These are phyloP conservation scores for Lachnellula subtilissima DNA, from an alignment of 2,329 filamentous ascomycete species.

Conservation along the genomic window DNA sequence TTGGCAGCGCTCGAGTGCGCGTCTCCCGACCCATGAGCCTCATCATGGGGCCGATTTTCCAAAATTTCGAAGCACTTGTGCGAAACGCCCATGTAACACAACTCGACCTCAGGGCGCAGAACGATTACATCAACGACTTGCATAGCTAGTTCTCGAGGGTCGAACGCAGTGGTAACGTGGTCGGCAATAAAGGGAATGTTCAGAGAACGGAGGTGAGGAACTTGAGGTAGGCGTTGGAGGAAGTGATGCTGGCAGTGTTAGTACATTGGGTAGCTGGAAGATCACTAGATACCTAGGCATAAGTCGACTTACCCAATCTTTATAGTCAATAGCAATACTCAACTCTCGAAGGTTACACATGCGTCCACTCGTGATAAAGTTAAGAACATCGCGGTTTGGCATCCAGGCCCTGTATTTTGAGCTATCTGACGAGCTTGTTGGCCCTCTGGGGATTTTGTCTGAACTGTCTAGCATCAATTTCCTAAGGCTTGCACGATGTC, in stretches of 20 bases:
- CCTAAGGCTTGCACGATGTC: slow-evolving; percentile 66
- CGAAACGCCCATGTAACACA: slow-evolving; percentile 74
- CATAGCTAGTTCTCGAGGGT: slow-evolving; percentile 66
- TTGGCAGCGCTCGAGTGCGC: slow-evolving; percentile 29
- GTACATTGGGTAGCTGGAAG: slow-evolving; percentile 4
- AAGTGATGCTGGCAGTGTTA: slow-evolving; percentile 61
- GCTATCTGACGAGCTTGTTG: slow-evolving; percentile 33
- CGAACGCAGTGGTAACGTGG: slow-evolving; percentile 49
- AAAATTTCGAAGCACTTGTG: slow-evolving; percentile 78
- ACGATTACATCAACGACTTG: slow-evolving; percentile 76
- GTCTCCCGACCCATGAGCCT: slow-evolving; percentile 26
- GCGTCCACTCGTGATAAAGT: slow-evolving; percentile 70
- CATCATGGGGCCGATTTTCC: slow-evolving; percentile 52
- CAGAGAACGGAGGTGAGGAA: slow-evolving; percentile 65
- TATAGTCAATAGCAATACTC: slow-evolving; percentile 66
- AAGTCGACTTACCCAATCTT: slow-evolving; percentile 63
- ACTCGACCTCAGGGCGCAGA: slow-evolving; percentile 67
- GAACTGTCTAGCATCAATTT: slow-evolving; percentile 72
- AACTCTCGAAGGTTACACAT: slow-evolving; percentile 70
- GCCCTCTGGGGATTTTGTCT: slow-evolving; percentile 42
- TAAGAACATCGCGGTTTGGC: slow-evolving; percentile 61
- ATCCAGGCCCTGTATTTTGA: slow-evolving; percentile 65
- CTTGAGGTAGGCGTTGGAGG: slow-evolving; percentile 66
- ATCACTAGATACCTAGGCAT: background rate
- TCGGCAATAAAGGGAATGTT: slow-evolving; percentile 66